phyloP scores from a whole-genome alignment of 2,329 filamentous ascomycete species.

The Colletotrichum salicis region DNA sequence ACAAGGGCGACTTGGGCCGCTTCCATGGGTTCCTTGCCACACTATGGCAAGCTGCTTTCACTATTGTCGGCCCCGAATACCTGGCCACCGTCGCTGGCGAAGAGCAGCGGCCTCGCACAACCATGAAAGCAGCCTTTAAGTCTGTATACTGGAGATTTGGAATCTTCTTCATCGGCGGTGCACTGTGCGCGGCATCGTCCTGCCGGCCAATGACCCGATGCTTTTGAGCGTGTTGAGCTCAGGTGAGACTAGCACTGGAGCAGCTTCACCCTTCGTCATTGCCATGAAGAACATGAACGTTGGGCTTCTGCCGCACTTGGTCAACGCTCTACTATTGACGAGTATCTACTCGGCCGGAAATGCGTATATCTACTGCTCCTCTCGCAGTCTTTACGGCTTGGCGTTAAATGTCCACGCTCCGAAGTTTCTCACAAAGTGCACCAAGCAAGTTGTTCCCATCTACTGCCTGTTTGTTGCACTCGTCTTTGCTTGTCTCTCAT shows the following conservation, averaged over 20 bases:
- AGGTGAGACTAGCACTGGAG: slow-evolving; percentile 54
- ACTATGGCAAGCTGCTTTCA: slow-evolving; percentile 72
- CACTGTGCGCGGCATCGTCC: slow-evolving; percentile 73
- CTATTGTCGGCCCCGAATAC: slow-evolving; percentile 74
- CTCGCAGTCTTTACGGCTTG: slow-evolving; percentile 65
- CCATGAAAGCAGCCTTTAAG: slow-evolving; percentile 77
- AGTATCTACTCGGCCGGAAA: slow-evolving; percentile 66
- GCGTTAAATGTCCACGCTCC: slow-evolving; percentile 65
- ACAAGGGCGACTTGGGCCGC: slow-evolving; percentile 69
- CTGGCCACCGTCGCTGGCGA: slow-evolving; percentile 77
- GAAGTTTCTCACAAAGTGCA: slow-evolving; percentile 63
- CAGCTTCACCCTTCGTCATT: slow-evolving; percentile 71
- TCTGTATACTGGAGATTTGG: slow-evolving; percentile 79
- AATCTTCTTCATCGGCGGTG: slow-evolving; percentile 76
- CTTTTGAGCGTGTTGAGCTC: slow-evolving; percentile 1
- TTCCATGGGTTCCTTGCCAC: slow-evolving; percentile 78
- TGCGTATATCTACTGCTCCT: slow-evolving; percentile 66
- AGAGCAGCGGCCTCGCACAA: slow-evolving; percentile 69
- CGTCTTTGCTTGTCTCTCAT: slow-evolving; percentile 62
- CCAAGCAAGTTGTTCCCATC: slow-evolving; percentile 68
- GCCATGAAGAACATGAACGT: slow-evolving; percentile 67
- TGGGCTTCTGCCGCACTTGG: slow-evolving; percentile 64
- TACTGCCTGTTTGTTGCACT: slow-evolving; percentile 66
- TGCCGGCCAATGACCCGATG: slow-evolving; percentile 64
- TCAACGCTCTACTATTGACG: slow-evolving; percentile 68